These are phyloP conservation scores for Penicillium silybi DNA, from an alignment of 495 filamentous ascomycete species.

Conservation along the genomic window DNA sequence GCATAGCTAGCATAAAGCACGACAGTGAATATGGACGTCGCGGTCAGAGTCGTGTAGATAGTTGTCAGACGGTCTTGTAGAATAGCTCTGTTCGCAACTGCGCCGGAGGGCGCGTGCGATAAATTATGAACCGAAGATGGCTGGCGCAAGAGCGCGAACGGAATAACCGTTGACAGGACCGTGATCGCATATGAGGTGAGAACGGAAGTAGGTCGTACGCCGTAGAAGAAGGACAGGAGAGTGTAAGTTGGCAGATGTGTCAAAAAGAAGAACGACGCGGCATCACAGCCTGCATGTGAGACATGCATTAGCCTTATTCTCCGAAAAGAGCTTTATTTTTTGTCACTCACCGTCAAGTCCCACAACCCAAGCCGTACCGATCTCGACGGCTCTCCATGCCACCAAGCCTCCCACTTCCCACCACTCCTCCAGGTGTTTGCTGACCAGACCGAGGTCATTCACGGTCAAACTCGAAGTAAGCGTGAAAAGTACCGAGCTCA, in stretches of 20 bases:
- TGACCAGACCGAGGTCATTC: slow-evolving; percentile 58
- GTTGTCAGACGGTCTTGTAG: slow-evolving; percentile 61
- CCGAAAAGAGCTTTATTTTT: neutral
- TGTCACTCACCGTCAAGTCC: slow-evolving; percentile 59
- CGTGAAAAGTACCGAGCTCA: slow-evolving; percentile 56
- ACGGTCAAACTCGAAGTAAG: slow-evolving; percentile 46
- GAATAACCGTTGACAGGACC: slow-evolving; percentile 59
- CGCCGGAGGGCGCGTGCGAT: slow-evolving; percentile 33
- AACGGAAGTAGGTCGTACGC: slow-evolving; percentile 54
- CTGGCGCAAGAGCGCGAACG: slow-evolving; percentile 66
- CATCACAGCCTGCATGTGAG: slow-evolving; percentile 55
- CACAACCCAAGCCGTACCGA: slow-evolving; percentile 66
- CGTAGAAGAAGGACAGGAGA: slow-evolving; percentile 72
- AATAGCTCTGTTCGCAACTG: slow-evolving; percentile 63
- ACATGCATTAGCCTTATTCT: neutral
- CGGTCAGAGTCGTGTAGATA: slow-evolving; percentile 58
- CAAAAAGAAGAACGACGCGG: slow-evolving; percentile 62
- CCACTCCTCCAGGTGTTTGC: slow-evolving; percentile 56
- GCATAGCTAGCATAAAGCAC: slow-evolving; percentile 59
- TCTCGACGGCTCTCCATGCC: slow-evolving; percentile 63
- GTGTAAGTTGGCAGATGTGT: slow-evolving; percentile 67
- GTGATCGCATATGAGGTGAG: slow-evolving; percentile 58
- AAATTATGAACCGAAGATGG: slow-evolving; percentile 59
- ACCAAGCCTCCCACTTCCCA: slow-evolving; percentile 58
- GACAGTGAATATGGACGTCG: slow-evolving; percentile 63